phyloP scores from a whole-genome alignment of 306 rosid genomes.

The Quercus robur region DNA sequence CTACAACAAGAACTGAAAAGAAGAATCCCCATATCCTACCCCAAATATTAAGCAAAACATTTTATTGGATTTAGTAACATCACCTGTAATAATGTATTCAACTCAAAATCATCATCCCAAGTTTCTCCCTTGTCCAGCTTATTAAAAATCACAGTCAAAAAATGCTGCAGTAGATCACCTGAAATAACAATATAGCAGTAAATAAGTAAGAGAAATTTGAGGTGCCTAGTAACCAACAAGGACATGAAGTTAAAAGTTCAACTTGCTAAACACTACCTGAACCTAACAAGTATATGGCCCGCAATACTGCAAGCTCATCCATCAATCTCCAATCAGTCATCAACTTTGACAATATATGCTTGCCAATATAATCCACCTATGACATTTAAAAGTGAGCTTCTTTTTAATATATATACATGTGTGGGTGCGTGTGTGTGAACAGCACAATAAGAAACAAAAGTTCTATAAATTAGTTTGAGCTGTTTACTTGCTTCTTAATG shows the following conservation, averaged over 20 bases:
- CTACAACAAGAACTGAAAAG: slow-evolving; percentile 4
- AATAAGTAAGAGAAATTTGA: slow-evolving; percentile 24
- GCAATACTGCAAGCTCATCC: slow-evolving; percentile 92
- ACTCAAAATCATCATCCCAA: slow-evolving; percentile 96
- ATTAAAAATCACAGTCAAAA: slow-evolving; percentile 76
- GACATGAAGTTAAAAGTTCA: slow-evolving; percentile 9
- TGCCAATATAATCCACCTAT: slow-evolving; percentile 88
- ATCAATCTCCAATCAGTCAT: slow-evolving; percentile 96
- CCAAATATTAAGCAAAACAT: slow-evolving; percentile 6
- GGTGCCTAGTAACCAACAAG: slow-evolving; percentile 6
- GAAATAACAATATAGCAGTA: slow-evolving; percentile 25
- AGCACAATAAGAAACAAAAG: slow-evolving; percentile 7
- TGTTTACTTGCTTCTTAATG: slow-evolving; percentile 76
- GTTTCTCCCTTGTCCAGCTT: slow-evolving; percentile 92
- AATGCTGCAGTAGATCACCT: slow-evolving; percentile 98
- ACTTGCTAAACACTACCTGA: slow-evolving; percentile 62
- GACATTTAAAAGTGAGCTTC: slow-evolving; percentile 23
- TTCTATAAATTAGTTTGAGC: slow-evolving; percentile 18
- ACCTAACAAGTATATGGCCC: slow-evolving; percentile 93
- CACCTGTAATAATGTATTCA: slow-evolving; percentile 91
- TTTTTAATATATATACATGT: neutral
- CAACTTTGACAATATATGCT: slow-evolving; percentile 72
- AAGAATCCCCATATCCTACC: neutral
- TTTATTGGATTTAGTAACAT: slow-evolving; percentile 20
- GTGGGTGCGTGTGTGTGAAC: neutral